These are phyloP conservation scores for Hymenoscyphus salicellus DNA, from an alignment of 2,329 filamentous ascomycete species.

Conservation along the genomic window DNA sequence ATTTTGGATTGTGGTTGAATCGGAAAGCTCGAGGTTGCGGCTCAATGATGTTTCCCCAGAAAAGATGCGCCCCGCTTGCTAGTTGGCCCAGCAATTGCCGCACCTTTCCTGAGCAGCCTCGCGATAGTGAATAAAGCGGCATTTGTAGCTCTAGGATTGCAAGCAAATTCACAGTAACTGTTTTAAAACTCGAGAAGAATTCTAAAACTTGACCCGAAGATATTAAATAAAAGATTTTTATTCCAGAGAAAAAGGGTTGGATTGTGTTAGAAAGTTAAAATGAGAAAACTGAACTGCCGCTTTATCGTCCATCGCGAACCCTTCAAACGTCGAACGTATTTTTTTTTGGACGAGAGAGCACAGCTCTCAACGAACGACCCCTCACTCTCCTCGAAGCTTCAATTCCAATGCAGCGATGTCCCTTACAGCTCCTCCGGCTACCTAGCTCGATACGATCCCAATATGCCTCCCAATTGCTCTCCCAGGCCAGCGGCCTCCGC, in stretches of 20 bases:
- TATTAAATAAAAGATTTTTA: too few species aligned
- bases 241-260: too few species aligned
- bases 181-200: too few species aligned
- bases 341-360: conserved; percentile 8
- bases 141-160: too few species aligned
- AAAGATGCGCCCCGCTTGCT: conserved; percentile 2
- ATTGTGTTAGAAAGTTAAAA: too few species aligned
- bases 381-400: conserved; percentile 4
- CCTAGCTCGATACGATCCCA: conserved; percentile 33
- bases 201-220: too few species aligned
- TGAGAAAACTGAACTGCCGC: background rate
- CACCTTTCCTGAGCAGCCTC: background rate
- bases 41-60: conserved; percentile 8
- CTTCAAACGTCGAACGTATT: background rate
- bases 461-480: conserved; percentile 31
- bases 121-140: too few species aligned
- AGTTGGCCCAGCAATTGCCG: conserved; percentile 18
- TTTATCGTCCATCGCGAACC: background rate
- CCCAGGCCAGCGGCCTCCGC: conserved; percentile 11
- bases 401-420: conserved; percentile 38
- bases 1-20: conserved; percentile 11
- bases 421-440: conserved; percentile 35
- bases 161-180: too few species aligned
- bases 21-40: background rate
- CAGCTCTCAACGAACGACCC: background rate